phyloP scores from a whole-genome alignment of 208 protist genomes.

The Crithidia bombi region DNA sequence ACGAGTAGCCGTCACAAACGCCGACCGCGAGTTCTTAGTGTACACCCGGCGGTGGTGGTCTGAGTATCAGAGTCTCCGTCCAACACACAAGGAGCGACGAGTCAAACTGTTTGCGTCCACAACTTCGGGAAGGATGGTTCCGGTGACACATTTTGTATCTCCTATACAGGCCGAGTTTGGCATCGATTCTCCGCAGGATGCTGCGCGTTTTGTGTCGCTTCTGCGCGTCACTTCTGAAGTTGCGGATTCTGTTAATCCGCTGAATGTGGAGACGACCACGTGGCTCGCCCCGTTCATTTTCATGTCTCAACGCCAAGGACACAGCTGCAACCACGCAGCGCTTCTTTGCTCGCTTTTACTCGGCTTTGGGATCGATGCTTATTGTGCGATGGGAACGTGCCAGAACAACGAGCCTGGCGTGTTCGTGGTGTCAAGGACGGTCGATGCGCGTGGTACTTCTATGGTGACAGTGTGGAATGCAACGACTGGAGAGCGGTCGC shows the following conservation, averaged over 20 bases:
- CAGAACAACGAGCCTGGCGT: slow-evolving; percentile 52
- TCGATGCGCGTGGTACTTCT: slow-evolving; percentile 31
- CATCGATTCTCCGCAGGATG: slow-evolving; percentile 81
- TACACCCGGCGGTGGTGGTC: slow-evolving; percentile 93
- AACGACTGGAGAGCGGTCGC: slow-evolving; percentile 59
- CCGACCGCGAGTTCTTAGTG: slow-evolving; percentile 93
- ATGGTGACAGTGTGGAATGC: slow-evolving; percentile 86
- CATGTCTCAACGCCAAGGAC: slow-evolving; percentile 84
- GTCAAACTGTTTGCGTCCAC: slow-evolving; percentile 91
- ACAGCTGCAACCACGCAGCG: slow-evolving; percentile 82
- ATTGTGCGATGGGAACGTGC: slow-evolving; percentile 71
- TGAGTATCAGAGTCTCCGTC: slow-evolving; percentile 76
- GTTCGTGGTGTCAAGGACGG: slow-evolving; percentile 76
- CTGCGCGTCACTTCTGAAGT: slow-evolving; percentile 57
- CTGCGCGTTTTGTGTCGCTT: slow-evolving; percentile 91
- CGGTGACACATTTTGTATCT: slow-evolving; percentile 88
- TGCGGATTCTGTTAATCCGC: slow-evolving; percentile 34
- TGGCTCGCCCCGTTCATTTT: slow-evolving; percentile 90
- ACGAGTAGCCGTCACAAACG: slow-evolving; percentile 75
- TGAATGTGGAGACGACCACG: slow-evolving; percentile 25
- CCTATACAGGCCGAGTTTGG: slow-evolving; percentile 72
- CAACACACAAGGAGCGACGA: slow-evolving; percentile 70
- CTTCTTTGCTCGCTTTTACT: slow-evolving; percentile 92
- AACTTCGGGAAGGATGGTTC: slow-evolving; percentile 80
- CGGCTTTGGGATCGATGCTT: slow-evolving; percentile 92